Percentiles rank a stretch among this genome's conserved stretches.
Conservation (phyloP, 208 protist genomes). For the Lotmaria passim region DNA sequence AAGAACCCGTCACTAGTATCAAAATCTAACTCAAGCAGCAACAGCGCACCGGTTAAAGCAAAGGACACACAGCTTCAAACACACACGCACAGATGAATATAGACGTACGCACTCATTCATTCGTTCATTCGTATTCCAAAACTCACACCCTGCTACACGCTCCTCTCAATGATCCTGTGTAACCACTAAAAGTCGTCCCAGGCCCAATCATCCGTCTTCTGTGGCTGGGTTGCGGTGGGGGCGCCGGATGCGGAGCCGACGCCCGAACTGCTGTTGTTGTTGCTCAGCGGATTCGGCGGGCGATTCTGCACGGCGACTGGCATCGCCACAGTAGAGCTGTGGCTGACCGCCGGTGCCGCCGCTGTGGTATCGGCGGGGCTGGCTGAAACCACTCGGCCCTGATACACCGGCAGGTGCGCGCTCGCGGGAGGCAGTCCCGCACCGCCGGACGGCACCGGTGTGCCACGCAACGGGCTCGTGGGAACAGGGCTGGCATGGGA, state of each 20-base stretch:
- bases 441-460: not conserved
- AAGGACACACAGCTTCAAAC: no score
- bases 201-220: constrained; percentile 49
- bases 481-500: constrained; percentile 2
- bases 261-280: not conserved
- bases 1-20: no score
- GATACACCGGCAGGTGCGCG: constrained; percentile 14
- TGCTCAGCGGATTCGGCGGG: constrained; percentile 19
- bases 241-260: not conserved
- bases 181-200: constrained; percentile 47
- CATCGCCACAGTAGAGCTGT: not conserved
- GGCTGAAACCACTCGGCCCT: constrained; percentile 13
- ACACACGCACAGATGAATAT: no score
- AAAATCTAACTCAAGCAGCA: no score
- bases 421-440: not conserved
- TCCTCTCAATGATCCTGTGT: constrained; percentile 4
- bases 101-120: no score
- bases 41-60: no score
- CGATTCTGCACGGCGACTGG: not conserved
- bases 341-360: not conserved
- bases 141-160: no score
- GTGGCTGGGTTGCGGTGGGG: not conserved
- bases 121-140: not conserved
- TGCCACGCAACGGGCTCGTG: not conserved
- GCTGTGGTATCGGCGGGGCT: not conserved